Conservation (phyloP, 2,329 filamentous ascomycete genomes). For the Fusarium kyushuense region DNA sequence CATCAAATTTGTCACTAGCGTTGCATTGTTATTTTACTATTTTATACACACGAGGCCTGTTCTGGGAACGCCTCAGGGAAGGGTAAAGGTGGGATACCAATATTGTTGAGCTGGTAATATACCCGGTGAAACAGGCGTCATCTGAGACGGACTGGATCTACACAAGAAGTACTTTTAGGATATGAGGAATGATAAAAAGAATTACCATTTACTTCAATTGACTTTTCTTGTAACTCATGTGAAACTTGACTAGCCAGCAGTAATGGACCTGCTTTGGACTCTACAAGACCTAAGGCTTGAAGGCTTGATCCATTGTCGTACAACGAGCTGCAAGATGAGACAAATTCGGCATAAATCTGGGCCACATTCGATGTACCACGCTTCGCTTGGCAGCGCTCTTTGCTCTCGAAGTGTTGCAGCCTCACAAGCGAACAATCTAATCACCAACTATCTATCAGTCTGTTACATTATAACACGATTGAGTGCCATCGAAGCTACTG, state of each 20-base stretch:
- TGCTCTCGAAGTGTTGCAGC: not conserved
- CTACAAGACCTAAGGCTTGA: not conserved
- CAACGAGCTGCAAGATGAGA: not conserved
- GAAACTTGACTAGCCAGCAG: not conserved
- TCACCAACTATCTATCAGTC: too few relatives aligned
- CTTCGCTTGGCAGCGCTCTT: slow-evolving; percentile 17
- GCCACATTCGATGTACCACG: slow-evolving; percentile 9
- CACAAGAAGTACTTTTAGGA: slow-evolving; percentile 42
- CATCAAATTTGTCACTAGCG: slow-evolving; percentile 46
- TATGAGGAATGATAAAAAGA: slow-evolving; percentile 33
- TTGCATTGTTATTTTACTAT: slow-evolving; percentile 39
- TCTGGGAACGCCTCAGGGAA: slow-evolving; percentile 22
- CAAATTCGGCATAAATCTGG: not conserved
- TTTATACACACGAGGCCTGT: slow-evolving; percentile 20
- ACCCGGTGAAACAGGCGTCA: slow-evolving; percentile 39
- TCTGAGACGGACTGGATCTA: slow-evolving; percentile 39
- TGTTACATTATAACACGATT: too few relatives aligned
- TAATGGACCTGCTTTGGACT: not conserved
- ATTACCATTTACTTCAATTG: slow-evolving; percentile 17
- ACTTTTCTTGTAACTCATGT: not conserved
- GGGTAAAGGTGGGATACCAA: slow-evolving; percentile 32
- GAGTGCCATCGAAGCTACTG: too few relatives aligned
- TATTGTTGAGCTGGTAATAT: slow-evolving; percentile 37
- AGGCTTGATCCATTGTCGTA: not conserved
- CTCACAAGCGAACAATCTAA: not conserved